Evolutionary conservation across 2,329 filamentous ascomycete species (phyloP), one percentile per base, ranked within the genome.

Genomic region (Ascochyta clinopodiicola): DNA sequence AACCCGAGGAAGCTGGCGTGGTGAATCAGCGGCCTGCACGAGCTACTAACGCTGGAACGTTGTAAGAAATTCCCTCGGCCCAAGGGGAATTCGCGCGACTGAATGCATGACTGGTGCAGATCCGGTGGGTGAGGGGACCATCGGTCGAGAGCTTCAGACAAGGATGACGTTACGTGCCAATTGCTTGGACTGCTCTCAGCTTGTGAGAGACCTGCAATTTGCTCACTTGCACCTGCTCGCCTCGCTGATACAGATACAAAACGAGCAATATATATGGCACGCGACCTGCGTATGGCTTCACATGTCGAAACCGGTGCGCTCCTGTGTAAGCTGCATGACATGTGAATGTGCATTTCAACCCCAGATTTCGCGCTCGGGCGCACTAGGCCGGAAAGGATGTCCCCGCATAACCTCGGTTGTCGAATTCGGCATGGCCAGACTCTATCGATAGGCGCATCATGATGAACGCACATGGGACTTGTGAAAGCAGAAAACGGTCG

Each of bases 81-180:
- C 69, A 75, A 74, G 59, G 71, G 71, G 55, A 69, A 57, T 45
- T 42, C 51, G 44, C 55, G 34, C 61, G 37, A 51, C 19, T 51
- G 37, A 56, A 51, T 19, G 25, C 37, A 24, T 56, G 52, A 56
- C 46, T 56, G 47, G 46, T 50, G 52, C 47, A 47, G 43, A 56
- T 56, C 52, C 37, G 52, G 43, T 56, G 46, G 42, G 19, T 51
- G 65, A 60, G 65, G 59, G 64, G 66, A 64, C 60, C 51, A 64
- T 57, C 64, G 63, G 62, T 63, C 35, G 53, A 29, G 25, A 51
- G 42, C 54, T 42, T 39, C 54, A 57, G 59, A 63, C 62, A 61
- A 56, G 61, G 44, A 73, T 73, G 70, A 73, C 70, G 70, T 72
- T 71, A 40, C 40, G 17, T 62, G 69, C 69, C 67, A 72, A 69